These are phyloP conservation scores for Microbotryomycetes sp. DNA, from an alignment of 1,284 basidiomycete genomes.

Conservation along the genomic window DNA sequence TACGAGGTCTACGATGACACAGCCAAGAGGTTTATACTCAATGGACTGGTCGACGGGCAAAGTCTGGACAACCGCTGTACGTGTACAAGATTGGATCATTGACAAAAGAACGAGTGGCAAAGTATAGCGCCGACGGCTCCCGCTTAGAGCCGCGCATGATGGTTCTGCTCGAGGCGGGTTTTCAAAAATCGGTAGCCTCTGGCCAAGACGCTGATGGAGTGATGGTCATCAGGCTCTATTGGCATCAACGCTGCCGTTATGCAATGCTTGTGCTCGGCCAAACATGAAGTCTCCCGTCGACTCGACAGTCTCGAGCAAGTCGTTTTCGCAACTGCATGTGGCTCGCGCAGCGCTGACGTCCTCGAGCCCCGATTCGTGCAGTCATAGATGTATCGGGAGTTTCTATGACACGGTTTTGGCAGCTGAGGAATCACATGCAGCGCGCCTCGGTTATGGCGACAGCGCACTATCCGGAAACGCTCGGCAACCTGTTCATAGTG, in stretches of 20 bases:
- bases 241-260: conserved; percentile 57
- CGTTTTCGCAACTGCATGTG: background rate
- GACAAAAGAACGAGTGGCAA: conserved; percentile 49
- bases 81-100: conserved; percentile 59
- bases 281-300: conserved; percentile 51
- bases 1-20: conserved; percentile 36
- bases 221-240: conserved; percentile 56
- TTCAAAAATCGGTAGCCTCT: background rate
- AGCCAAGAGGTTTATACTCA: conserved; percentile 58
- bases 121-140: conserved; percentile 52
- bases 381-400: conserved; percentile 60
- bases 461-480: conserved; percentile 63
- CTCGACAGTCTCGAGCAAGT: conserved; percentile 53
- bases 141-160: conserved; percentile 63
- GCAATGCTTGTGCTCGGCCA: conserved; percentile 44
- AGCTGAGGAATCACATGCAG: conserved; percentile 2
- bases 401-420: conserved; percentile 54
- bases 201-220: conserved; percentile 38
- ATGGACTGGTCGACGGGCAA: conserved; percentile 52
- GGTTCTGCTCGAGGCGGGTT: conserved; percentile 36
- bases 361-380: background rate
- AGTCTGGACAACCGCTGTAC: conserved; percentile 63
- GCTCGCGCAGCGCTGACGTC: background rate
- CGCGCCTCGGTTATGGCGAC: conserved; percentile 59
- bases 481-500: conserved; percentile 20